Conservation (phyloP, 139 green algal genomes). For the Coelastrella sp. region DNA sequence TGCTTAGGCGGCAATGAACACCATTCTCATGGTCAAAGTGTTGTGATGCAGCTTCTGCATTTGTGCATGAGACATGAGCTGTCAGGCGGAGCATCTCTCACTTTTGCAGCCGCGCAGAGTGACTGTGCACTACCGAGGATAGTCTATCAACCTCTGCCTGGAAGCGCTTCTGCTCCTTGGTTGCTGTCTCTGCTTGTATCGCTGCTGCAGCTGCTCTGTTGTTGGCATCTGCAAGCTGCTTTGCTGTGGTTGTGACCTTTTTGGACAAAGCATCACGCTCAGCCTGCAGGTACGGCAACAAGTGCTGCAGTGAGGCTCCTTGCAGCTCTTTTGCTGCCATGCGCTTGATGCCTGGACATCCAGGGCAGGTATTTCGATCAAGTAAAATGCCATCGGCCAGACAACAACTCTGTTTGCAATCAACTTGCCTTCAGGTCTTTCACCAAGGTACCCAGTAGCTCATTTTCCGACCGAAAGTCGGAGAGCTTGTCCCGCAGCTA, state of each 20-base stretch:
- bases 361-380: not conserved
- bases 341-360: no score
- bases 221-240: not conserved
- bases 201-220: slow-evolving; percentile 2
- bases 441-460: slow-evolving; percentile 28
- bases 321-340: not conserved
- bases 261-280: slow-evolving; percentile 13
- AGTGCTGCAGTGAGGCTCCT: no score
- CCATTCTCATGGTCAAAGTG: no score
- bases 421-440: slow-evolving; percentile 36
- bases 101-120: slow-evolving; percentile 34
- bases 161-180: slow-evolving; percentile 32
- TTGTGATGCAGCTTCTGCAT: no score
- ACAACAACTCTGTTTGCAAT: not conserved
- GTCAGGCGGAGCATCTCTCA: not conserved
- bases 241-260: slow-evolving; percentile 1
- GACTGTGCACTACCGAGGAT: slow-evolving; percentile 14
- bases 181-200: not conserved
- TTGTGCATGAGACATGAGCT: no score
- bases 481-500: slow-evolving; percentile 45
- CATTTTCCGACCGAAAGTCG: slow-evolving; percentile 42
- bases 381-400: not conserved
- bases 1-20: not conserved
- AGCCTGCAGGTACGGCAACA: not conserved
- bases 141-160: slow-evolving; percentile 29